These are phyloP conservation scores for Lipomyces mesembrius DNA, from an alignment of 805 yeast genomes.

Conservation along the genomic window DNA sequence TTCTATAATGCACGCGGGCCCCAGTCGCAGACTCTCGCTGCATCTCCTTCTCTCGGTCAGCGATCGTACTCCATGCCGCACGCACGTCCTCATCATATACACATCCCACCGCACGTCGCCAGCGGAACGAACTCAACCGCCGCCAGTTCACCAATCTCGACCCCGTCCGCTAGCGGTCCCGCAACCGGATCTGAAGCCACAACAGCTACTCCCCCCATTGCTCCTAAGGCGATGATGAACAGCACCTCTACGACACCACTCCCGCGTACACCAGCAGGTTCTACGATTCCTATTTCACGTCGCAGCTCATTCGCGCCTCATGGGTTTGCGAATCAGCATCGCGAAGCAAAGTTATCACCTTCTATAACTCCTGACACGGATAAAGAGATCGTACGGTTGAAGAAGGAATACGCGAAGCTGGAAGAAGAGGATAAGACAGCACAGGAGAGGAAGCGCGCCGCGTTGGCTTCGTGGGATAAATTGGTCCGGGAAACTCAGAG, in stretches of 20 bases:
- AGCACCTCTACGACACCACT: constrained; percentile 13
- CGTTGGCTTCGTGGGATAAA: constrained; percentile 29
- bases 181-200: neutral
- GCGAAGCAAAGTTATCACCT: constrained; percentile 24
- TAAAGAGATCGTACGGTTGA: constrained; percentile 24
- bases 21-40: neutral
- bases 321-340: neutral
- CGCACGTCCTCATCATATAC: constrained; percentile 10
- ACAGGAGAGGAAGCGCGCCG: constrained; percentile 29
- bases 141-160: neutral
- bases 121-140: constrained; percentile 7
- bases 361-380: constrained; percentile 32
- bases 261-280: constrained; percentile 5
- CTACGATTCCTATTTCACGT: constrained; percentile 2
- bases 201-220: constrained; percentile 26
- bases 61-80: constrained; percentile 21
- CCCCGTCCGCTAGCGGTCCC: constrained; percentile 1
- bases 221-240: constrained; percentile 34
- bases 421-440: constrained; percentile 18
- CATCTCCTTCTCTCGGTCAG: constrained; percentile 23
- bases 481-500: constrained; percentile 24
- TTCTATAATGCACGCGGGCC: neutral
- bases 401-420: constrained; percentile 24
- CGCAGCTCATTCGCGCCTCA: constrained; percentile 9
- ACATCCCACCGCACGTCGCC: constrained; percentile 8